Percentiles rank a stretch among this genome's conserved stretches.
phyloP scores from a whole-genome alignment of 2,329 filamentous ascomycete genomes.

The Teratosphaeria epicoccoides region DNA sequence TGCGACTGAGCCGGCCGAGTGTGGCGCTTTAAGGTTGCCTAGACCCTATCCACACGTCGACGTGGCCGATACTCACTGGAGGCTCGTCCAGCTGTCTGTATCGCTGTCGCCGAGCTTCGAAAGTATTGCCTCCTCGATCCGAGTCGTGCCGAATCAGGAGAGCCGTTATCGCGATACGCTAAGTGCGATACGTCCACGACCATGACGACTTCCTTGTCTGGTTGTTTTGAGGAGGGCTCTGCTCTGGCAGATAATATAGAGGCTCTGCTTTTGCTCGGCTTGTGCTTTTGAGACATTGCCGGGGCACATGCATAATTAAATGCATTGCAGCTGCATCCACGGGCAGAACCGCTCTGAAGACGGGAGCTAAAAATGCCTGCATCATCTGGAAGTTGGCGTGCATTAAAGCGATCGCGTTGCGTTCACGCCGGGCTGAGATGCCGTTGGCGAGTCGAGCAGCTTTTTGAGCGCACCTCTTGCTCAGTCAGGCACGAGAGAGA shows the following conservation, averaged over 20 bases:
- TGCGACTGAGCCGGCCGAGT: neutral
- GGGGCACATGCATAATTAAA: conserved; percentile 12
- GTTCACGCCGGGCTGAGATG: neutral
- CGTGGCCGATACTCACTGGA: conserved; percentile 21
- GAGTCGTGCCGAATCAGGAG: neutral
- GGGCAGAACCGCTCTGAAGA: conserved; percentile 2
- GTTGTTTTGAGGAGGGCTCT: neutral
- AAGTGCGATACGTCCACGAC: no score
- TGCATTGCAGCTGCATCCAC: conserved; percentile 6
- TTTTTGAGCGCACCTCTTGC: neutral
- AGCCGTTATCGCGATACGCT: neutral
- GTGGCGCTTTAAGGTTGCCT: conserved; percentile 20
- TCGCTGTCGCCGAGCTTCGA: conserved; percentile 3
- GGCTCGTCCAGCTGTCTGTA: conserved; percentile 13
- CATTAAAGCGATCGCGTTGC: conserved; percentile 1
- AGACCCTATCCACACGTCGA: conserved; percentile 16
- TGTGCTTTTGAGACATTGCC: conserved; percentile 4
- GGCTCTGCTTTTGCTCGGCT: conserved; percentile 1
- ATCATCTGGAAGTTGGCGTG: conserved; percentile 2
- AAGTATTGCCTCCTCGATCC: neutral
- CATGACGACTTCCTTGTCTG: no score
- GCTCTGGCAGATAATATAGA: neutral
- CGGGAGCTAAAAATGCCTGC: conserved; percentile 4
- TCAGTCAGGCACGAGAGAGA: neutral
- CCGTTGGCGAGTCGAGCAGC: neutral